Base-by-base conservation (phyloP, 495 filamentous ascomycete species). In the Penicillium longicatenatum region DNA sequence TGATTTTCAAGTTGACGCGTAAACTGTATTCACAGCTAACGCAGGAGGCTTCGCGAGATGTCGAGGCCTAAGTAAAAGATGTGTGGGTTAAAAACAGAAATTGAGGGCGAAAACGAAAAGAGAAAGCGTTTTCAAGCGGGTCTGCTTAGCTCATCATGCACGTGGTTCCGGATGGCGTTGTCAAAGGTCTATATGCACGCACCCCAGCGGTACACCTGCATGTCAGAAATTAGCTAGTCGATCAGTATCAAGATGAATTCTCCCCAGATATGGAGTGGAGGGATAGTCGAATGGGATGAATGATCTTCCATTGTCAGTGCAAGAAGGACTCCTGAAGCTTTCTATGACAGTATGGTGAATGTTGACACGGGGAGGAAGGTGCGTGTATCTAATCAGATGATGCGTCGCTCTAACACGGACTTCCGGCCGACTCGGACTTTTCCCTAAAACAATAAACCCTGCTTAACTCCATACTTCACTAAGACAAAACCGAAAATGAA, bases 21-120 rank as follows among this genome's bases (percentile, higher is more conserved):
- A 24, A 52, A 63, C 64, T 66, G 64, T 60, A 47, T 31, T 21
- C 21, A 66, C 64, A 67, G 58, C 54, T 57, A 46, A 70, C 64
- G 67, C 67, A 49, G 57, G 50, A 53, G 33, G 39, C 59, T 62
- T 68, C 62, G 37, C 60, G n/a, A 48, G 51, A 43, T 58, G 22
- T 60, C 54, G 57, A 69, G 44, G 61, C 61, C 64, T 47, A 43
- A 22, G 19, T 42, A n/a, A 31, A 29, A 35, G 55, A 35, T 60
- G 57, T 49, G 53, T 54, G 59, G 29, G 30, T 37, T 39, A 17
- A 51, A 50, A 46, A 51, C 45, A 55, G 61, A 35, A 46, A 50
- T 22, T 42, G 46, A 48, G 50, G 52, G 52, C 37, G 48, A 50
- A 33, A 57, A 50, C 33, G 52, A 52, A 19, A 26, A 59, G 55